Percentiles rank a stretch among this genome's conserved stretches.
These are phyloP conservation scores for Acanthamoeba castellanii DNA, from an alignment of 208 protist species.

Conservation along the genomic window DNA sequence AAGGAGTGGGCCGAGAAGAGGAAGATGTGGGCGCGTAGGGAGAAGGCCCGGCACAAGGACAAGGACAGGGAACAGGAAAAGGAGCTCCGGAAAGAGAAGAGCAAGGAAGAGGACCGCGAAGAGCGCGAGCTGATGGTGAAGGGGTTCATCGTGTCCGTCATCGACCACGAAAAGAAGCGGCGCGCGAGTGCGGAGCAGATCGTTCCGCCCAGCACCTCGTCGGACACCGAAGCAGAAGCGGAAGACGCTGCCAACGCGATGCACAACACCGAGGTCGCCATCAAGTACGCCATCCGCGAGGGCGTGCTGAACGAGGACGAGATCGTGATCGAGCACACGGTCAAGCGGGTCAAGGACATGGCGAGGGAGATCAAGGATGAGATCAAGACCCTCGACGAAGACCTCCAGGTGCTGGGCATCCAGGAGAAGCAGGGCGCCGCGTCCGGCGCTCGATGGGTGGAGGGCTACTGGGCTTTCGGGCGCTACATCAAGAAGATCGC, in stretches of 20 bases:
- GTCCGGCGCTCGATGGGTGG: background rate
- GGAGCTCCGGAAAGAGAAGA: background rate
- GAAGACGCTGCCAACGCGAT: background rate
- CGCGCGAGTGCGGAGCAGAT: background rate
- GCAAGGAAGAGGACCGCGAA: background rate
- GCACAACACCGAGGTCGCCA: background rate
- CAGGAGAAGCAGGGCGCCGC: background rate
- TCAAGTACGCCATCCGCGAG: slow-evolving; percentile 27
- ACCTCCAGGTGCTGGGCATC: slow-evolving; percentile 41
- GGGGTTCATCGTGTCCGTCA: background rate
- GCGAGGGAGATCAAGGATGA: slow-evolving; percentile 22
- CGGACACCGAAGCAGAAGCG: background rate
- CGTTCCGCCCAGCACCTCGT: background rate
- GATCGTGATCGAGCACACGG: background rate
- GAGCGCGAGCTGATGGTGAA: background rate
- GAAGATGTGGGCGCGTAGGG: background rate
- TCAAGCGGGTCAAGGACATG: background rate
- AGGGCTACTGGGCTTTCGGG: slow-evolving; percentile 47
- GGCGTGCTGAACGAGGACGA: background rate
- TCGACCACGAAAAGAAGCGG: background rate
- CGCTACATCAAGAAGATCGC: slow-evolving; percentile 54
- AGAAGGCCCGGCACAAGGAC: slow-evolving; percentile 1
- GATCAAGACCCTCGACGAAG: background rate
- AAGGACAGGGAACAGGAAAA: background rate
- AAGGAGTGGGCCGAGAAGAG: slow-evolving; percentile 60